phyloP scores from a whole-genome alignment of 2,329 filamentous ascomycete species.

The Aspergillus ibericus region DNA sequence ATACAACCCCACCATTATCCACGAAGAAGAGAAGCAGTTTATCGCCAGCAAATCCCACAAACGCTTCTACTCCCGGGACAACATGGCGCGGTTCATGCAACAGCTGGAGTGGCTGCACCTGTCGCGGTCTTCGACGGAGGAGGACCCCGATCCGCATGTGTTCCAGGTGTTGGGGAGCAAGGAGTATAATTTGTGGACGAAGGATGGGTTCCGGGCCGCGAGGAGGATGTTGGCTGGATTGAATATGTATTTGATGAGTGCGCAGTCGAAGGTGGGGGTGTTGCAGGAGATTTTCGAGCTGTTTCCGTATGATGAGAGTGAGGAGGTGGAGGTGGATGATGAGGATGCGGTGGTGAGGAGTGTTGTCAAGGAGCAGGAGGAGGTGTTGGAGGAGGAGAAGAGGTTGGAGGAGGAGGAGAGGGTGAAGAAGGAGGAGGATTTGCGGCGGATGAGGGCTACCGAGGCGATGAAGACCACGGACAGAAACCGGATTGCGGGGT shows the following conservation, averaged over 20 bases:
- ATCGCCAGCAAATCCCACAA: not conserved
- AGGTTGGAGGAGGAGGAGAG: constrained; percentile 11
- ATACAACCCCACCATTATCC: constrained; percentile 6
- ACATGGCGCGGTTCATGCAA: constrained; percentile 19
- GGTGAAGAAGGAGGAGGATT: constrained; percentile 11
- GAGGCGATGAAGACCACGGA: constrained; percentile 15
- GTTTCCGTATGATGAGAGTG: constrained; percentile 17
- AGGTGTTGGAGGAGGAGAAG: constrained; percentile 13
- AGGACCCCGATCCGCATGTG: constrained; percentile 16
- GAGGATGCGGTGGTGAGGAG: not conserved
- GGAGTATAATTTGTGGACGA: constrained; percentile 30
- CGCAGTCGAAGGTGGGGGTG: constrained; percentile 23
- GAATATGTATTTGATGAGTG: constrained; percentile 30
- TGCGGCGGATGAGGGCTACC: constrained; percentile 2
- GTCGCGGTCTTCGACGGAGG: constrained; percentile 9
- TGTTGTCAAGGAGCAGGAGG: not conserved
- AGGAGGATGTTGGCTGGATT: constrained; percentile 23
- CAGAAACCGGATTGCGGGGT: constrained; percentile 15
- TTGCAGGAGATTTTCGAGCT: constrained; percentile 24
- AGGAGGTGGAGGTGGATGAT: constrained; percentile 8
- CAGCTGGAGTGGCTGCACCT: constrained; percentile 18
- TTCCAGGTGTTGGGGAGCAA: constrained; percentile 27
- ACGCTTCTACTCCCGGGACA: constrained; percentile 18
- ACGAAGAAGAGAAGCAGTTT: not conserved
- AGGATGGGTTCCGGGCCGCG: constrained; percentile 21